Conservation (phyloP, 2,329 filamentous ascomycete species). For the Verticillium dahliae region DNA sequence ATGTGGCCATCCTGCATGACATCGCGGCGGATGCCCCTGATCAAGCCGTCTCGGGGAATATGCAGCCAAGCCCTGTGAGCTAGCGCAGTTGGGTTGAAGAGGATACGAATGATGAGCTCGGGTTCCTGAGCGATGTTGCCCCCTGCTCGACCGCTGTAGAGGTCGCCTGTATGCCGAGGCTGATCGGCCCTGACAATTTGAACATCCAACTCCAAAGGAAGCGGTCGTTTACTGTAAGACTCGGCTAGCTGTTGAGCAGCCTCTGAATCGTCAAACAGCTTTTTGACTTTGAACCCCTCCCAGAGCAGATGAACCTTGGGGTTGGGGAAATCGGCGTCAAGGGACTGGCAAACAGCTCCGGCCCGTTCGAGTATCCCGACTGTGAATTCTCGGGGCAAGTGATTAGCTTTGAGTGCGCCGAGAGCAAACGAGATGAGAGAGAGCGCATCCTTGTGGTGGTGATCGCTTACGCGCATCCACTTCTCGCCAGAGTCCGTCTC, state of each 20-base stretch:
- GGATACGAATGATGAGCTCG: conserved; percentile 4
- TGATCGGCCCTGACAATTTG: neutral
- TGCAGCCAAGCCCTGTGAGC: conserved; percentile 10
- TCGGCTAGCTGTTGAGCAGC: neutral
- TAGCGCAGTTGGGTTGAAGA: conserved; percentile 9
- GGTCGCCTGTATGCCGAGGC: neutral
- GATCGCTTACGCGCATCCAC: neutral
- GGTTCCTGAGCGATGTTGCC: neutral
- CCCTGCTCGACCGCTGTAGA: neutral
- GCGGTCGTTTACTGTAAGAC: neutral
- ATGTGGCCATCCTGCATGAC: neutral
- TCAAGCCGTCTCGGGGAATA: conserved; percentile 4
- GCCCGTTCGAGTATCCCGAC: neutral
- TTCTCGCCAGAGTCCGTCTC: neutral
- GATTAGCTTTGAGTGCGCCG: neutral
- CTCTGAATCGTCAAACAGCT: neutral
- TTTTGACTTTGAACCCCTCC: neutral
- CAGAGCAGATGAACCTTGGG: neutral
- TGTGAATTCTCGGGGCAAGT: neutral
- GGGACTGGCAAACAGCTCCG: neutral
- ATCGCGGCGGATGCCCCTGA: neutral
- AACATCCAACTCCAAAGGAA: neutral
- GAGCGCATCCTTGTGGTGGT: conserved; percentile 5
- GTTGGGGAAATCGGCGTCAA: neutral
- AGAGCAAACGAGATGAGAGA: conserved; percentile 3